Base-by-base conservation (phyloP, 148 eudicot species). In the Silene uniflora region DNA sequence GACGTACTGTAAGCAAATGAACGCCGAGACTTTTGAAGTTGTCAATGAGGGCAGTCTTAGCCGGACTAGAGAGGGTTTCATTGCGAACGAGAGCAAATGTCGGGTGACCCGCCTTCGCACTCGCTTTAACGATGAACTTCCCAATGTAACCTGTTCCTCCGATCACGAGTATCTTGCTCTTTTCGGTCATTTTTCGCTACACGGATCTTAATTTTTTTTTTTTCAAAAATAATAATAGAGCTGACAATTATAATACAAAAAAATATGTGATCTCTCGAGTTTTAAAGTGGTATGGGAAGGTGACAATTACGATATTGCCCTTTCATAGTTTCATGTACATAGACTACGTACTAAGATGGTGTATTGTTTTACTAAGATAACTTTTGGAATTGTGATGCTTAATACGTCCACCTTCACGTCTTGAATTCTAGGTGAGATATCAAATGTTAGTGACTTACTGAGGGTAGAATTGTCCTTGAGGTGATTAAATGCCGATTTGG, bases 111-210 rank as follows among this genome's bases (percentile, higher is more conserved):
- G 76, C 60, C 72, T 80, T 91, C 1, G 83, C 88, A 52, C 93
- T 90, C 0, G 91, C 91, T 62, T 88, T 85, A 14, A 86, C 87
- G 29, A 90, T 67, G 84, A 83, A 86, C 62, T 85, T 90, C 0
- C 93, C 93, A 59, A 88, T 83, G 83, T 90, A 86, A 39, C 93
- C 95, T 3, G 92, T 88, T 39, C 89, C 95, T 62, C 92, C 95
- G 58, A 90, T 87, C 69, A 87, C 76, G 73, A 90, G 56, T 73
- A 88, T 83, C 84, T 84, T 88, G 84, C 88, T 87, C 67, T 86
- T 84, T 29, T 77, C 80, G 0, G 81, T 86, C 93, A 90, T 90
- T 72, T 56, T 81, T 67, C 10, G 4, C 19, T 11, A 39, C 44
- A 39, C n/a, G 1, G 44, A 5, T 39, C 0, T 39, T 39, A 6